Base-by-base conservation (phyloP, 1,284 basidiomycete genomes). In the Phellopilus nigrolimitatus region DNA sequence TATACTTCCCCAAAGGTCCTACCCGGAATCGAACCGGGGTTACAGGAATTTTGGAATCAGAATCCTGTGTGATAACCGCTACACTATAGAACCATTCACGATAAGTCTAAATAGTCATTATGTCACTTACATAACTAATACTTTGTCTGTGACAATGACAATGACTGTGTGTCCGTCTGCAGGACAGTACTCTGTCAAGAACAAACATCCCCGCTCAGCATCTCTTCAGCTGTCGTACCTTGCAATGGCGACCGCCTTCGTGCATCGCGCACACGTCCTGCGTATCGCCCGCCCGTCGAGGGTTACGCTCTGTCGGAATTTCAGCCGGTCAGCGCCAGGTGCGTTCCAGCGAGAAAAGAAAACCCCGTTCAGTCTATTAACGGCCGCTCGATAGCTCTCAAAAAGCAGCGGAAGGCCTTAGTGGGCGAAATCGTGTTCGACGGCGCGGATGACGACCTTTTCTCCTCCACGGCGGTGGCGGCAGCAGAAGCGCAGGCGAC, bases 1-100 rank as follows among this genome's bases (percentile, higher is more conserved):
- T n/a, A n/a, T n/a, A n/a, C n/a, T n/a, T n/a, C n/a, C n/a, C n/a
- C n/a, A n/a, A 46, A 52, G 51, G 51, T 52, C 51, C 38, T 41
- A 47, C 51, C 51, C 44, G 51, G 51, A 42, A 47, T 52, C 51
- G 44, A 52, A 52, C 51, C 51, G 44, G 51, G 51, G 51, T 52
- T 36, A 15, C 51, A 40, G 51, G 51, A 52, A 52, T 21, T 2
- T 21, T 25, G 6, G 1, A 17, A 17, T 74, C 72, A 77, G 74
- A 78, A 77, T 76, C 75, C 68, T 66, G 70, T 68, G 76, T 76
- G 75, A 75, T 76, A 76, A 77, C 75, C 76, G 65, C 74, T 78
- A 77, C 74, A 76, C 74, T 75, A 77, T 47, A 41, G 38, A 42
- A 52, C 51, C 51, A 31, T 17, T 19, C 4, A 7, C 15, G n/a